These are phyloP conservation scores for Bipolaris bicolor DNA, from an alignment of 2,329 filamentous ascomycete genomes.

Conservation along the genomic window DNA sequence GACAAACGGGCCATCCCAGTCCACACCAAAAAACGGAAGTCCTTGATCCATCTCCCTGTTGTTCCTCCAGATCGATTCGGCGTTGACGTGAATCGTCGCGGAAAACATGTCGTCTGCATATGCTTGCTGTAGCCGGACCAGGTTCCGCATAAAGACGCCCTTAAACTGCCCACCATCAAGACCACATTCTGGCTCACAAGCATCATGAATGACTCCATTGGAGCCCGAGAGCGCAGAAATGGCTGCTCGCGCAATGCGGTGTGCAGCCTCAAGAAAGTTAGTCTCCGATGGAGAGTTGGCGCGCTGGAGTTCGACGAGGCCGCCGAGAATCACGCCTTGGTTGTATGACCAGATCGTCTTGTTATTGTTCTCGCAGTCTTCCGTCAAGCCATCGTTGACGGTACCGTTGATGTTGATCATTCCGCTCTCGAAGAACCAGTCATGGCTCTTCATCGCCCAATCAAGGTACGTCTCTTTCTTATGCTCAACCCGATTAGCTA, in stretches of 20 bases:
- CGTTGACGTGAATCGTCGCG: slow-evolving; percentile 65
- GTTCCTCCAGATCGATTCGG: slow-evolving; percentile 68
- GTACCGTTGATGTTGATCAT: slow-evolving; percentile 56
- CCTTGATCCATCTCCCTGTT: slow-evolving; percentile 54
- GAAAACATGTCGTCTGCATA: slow-evolving; percentile 59
- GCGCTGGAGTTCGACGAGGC: slow-evolving; percentile 60
- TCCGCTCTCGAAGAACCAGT: slow-evolving; percentile 58
- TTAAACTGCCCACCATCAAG: slow-evolving; percentile 69
- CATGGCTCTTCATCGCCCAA: slow-evolving; percentile 57
- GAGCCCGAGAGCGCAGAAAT: slow-evolving; percentile 44
- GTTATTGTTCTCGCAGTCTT: slow-evolving; percentile 61
- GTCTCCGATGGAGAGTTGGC: slow-evolving; percentile 43
- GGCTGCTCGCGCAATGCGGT: slow-evolving; percentile 49
- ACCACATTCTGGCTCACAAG: slow-evolving; percentile 49
- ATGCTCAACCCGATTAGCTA: slow-evolving; percentile 56
- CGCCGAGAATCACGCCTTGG: slow-evolving; percentile 67
- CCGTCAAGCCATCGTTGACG: slow-evolving; percentile 61
- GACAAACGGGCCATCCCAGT: slow-evolving; percentile 68
- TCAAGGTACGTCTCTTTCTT: slow-evolving; percentile 51
- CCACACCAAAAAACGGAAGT: slow-evolving; percentile 57
- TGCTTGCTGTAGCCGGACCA: slow-evolving; percentile 62
- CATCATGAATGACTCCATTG: slow-evolving; percentile 51
- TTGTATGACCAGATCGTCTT: slow-evolving; percentile 61
- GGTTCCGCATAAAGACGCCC: slow-evolving; percentile 71
- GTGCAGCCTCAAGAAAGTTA: slow-evolving; percentile 45